These are phyloP conservation scores for Westerdykella ornata DNA, from an alignment of 2,329 filamentous ascomycete genomes.

Conservation along the genomic window DNA sequence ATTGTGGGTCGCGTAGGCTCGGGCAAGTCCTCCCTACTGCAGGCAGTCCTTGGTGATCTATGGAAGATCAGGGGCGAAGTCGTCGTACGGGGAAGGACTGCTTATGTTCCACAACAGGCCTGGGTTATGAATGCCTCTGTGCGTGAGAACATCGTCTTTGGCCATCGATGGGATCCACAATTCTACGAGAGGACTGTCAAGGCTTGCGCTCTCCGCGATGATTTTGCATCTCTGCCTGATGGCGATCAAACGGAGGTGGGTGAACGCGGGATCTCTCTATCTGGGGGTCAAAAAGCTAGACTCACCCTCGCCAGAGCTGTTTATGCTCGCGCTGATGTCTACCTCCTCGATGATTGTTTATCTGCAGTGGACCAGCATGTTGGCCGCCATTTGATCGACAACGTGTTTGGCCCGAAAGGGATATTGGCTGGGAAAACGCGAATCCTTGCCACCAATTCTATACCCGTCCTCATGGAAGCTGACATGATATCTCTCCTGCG, in stretches of 20 bases:
- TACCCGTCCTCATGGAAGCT: slow-evolving; percentile 80
- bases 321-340: slow-evolving; percentile 93
- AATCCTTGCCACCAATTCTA: slow-evolving; percentile 90
- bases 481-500: slow-evolving; percentile 82
- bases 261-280: slow-evolving; percentile 91
- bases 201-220: slow-evolving; percentile 83
- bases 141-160: slow-evolving; percentile 94
- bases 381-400: slow-evolving; percentile 87
- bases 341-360: slow-evolving; percentile 86
- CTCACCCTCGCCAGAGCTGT: slow-evolving; percentile 88
- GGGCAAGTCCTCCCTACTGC: slow-evolving; percentile 89
- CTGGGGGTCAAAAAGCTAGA: slow-evolving; percentile 91
- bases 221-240: slow-evolving; percentile 87
- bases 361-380: slow-evolving; percentile 99
- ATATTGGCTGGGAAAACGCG: slow-evolving; percentile 80
- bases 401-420: slow-evolving; percentile 80
- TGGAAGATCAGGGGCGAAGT: slow-evolving; percentile 86
- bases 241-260: slow-evolving; percentile 96
- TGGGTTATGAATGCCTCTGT: slow-evolving; percentile 99
- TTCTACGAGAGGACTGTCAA: slow-evolving; percentile 93
- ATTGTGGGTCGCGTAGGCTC: slow-evolving; percentile 90
- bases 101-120: slow-evolving; percentile 85
- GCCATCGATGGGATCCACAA: slow-evolving; percentile 82
- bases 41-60: slow-evolving; percentile 81
- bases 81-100: slow-evolving; percentile 70